Percentiles rank a stretch among this genome's conserved stretches.
phyloP scores from a whole-genome alignment of 139 green algal species.

The Parachlorella kessleri region DNA sequence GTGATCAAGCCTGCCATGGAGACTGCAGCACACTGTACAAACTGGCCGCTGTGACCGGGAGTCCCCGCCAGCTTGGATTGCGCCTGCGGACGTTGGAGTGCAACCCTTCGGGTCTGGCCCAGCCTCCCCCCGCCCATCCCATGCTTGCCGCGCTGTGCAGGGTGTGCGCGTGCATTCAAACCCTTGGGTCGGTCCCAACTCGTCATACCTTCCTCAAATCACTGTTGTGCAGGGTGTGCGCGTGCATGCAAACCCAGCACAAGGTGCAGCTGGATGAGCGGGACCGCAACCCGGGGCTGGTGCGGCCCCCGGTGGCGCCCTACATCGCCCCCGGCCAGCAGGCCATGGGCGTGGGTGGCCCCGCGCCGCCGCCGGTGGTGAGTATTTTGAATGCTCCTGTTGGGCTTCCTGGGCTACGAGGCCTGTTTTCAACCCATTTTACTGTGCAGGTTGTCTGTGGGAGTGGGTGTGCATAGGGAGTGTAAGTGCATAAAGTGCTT shows the following conservation, averaged over 20 bases:
- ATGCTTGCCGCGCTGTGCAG: too few species aligned
- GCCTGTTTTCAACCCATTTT: background rate
- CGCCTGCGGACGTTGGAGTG: too few species aligned
- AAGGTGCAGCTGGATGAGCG: conserved; percentile 85
- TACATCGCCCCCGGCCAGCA: conserved; percentile 44
- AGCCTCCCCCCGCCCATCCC: too few species aligned
- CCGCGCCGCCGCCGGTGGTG: conserved; percentile 14
- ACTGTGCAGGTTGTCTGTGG: background rate
- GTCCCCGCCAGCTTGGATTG: too few species aligned
- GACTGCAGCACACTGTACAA: too few species aligned
- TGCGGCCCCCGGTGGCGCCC: conserved; percentile 19
- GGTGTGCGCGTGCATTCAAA: too few species aligned
- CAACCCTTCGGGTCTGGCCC: too few species aligned
- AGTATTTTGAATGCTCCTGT: conserved; percentile 19
- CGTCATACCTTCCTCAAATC: too few species aligned
- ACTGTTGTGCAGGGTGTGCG: conserved; percentile 70
- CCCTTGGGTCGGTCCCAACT: too few species aligned
- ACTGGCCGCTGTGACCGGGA: too few species aligned
- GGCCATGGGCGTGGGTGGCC: conserved; percentile 22
- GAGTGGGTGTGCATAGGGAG: background rate
- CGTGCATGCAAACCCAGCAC: conserved; percentile 91
- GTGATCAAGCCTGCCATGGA: too few species aligned
- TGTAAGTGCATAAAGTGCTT: background rate
- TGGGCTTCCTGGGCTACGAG: background rate
- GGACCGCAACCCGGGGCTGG: conserved; percentile 48